Percentiles rank a stretch among this genome's conserved stretches.
phyloP scores from a whole-genome alignment of 2,329 filamentous ascomycete species.

The Aspergillus sp. region DNA sequence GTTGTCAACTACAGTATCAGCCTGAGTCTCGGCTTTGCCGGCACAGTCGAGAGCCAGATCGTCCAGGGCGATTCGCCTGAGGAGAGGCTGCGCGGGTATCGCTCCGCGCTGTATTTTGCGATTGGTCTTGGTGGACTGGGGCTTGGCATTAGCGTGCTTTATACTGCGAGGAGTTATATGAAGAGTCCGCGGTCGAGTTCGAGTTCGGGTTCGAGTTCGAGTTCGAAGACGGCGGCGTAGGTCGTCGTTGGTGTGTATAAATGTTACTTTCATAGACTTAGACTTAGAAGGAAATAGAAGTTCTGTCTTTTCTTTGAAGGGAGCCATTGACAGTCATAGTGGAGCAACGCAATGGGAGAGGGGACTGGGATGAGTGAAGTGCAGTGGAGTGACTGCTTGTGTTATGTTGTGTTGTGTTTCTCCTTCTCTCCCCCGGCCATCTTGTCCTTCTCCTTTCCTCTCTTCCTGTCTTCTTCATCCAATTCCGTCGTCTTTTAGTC shows the following conservation, averaged over 20 bases:
- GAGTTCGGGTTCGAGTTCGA: background rate
- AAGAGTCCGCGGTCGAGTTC: background rate
- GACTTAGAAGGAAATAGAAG: no score
- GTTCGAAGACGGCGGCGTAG: background rate
- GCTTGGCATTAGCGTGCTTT: slow-evolving; percentile 22
- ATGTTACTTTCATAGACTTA: no score
- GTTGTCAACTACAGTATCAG: slow-evolving; percentile 70
- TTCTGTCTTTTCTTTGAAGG: no score
- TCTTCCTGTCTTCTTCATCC: no score
- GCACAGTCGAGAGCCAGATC: slow-evolving; percentile 58
- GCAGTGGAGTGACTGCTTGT: no score
- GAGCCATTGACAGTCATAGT: no score
- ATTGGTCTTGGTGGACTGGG: slow-evolving; percentile 35
- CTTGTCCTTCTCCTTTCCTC: no score
- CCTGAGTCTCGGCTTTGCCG: slow-evolving; percentile 64
- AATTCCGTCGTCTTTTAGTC: no score
- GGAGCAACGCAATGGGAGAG: no score
- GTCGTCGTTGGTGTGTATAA: background rate
- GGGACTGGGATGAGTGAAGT: no score
- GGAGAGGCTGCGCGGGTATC: slow-evolving; percentile 40
- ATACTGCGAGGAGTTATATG: slow-evolving; percentile 10
- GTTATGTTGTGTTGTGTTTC: no score
- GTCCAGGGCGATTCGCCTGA: slow-evolving; percentile 38
- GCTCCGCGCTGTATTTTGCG: slow-evolving; percentile 43
- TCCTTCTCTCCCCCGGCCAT: no score